Evolutionary conservation across 192 early-diverging fungal species (phyloP), one percentile per base, ranked within the genome.

Genomic region (Cladochytrium replicatum): DNA sequence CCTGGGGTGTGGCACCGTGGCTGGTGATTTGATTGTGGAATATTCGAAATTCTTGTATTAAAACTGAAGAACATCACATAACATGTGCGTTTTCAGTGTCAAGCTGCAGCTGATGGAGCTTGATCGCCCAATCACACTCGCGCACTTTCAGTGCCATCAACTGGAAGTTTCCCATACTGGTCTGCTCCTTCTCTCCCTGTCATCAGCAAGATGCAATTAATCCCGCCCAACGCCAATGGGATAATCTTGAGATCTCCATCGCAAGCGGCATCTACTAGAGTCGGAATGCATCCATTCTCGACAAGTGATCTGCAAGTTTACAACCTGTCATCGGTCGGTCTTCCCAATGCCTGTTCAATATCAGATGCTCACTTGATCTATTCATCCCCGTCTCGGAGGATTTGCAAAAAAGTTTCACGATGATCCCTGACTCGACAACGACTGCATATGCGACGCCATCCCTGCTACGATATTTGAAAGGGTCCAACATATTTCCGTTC

Each of bases 401-500:
- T 76, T 53, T 86, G 61, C 52, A 88, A 78, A 29, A 91, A 73
- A 6, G 82, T 83, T 13, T 29, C 17, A 53, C 21, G 22, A n/a
- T 46, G 2, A 22, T 53, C 21, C 15, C 2, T n/a, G 41, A 13
- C 22, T 13, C 15, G 29, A 22, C 21, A 22, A 4, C 1, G 29
- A 28, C 57, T 57, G 53, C 60, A 91, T 90, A 63, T 91, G 88
- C 26, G 62, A 58, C 23, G 80, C 71, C 54, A 83, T 88, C 37
- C 88, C 88, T 5, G 88, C 87, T 25, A 87, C 89, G 58, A 91
- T 83, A 65, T 91, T 91, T 26, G 87, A 89, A 40, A 91, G 87
- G 5, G 88, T 91, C 88, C 88, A 91, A 66, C 87, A 89, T 25
- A 87, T 85, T 62, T 91, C 88, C 72, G 89, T 91, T 64, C 86